Evolutionary conservation across 2,329 filamentous ascomycete species (phyloP), one percentile per base, ranked within the genome.

Genomic region (Alternaria brassicicola): DNA sequence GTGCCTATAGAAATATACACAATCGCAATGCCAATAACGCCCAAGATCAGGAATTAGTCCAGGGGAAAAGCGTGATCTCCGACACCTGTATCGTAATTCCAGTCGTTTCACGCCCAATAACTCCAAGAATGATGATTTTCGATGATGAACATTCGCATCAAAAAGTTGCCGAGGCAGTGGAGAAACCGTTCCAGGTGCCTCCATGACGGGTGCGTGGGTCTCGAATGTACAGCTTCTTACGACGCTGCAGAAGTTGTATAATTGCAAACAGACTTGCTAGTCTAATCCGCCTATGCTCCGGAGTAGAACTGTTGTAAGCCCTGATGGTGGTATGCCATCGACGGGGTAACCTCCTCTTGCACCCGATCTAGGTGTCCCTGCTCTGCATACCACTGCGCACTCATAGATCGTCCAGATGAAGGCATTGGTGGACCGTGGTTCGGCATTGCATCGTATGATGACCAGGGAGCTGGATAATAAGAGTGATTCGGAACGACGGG

Each of bases 371-470:
- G 38, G 17, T 71, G 73, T 26, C 69, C 68, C 5, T 70, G 59
- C 46, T 76, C 75, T 26, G 59, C 41, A 47, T 73, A 76, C 74
- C 74, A 77, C 38, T 76, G 75, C 25, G 62, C 71, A 47, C 72
- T 75, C 69, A 76, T 76, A 3, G 74, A 71, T 15, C 73, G 72
- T 31, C 66, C 62, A 17, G 68, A 65, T n/a, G 68, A 53, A 28
- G 66, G 68, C 65, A 75, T 68, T 35, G 72, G 70, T 13, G 65
- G 64, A 15, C 63, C 60, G 15, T 73, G 63, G 30, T 52, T 65
- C n/a, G 67, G 67, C 36, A 68, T 59, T 7, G 58, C 57, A 30
- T 67, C 65, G 58, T 74, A 76, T 4, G 70, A 65, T 31, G 64
- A 71, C 74, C 74, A 77, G 4, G 70, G 58, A 21, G 66, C 66